Conservation (phyloP, 202 grass and related monocot genomes). For the Cymbopogon flexuosus region DNA sequence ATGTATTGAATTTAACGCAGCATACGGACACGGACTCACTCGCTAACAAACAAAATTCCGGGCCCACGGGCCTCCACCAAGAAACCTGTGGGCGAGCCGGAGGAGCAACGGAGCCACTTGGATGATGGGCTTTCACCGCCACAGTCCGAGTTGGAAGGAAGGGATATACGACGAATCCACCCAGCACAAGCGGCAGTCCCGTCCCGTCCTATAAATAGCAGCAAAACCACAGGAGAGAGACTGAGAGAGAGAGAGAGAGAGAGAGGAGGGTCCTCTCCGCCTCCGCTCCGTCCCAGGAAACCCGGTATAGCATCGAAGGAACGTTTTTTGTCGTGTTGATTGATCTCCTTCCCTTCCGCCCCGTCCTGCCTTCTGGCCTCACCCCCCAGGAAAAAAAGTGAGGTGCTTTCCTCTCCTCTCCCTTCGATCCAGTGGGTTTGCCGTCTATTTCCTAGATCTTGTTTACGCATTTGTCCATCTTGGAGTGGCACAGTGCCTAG, state of each 20-base stretch:
- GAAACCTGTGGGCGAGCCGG: background rate
- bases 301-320: conserved; percentile 19
- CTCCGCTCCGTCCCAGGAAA: conserved; percentile 7
- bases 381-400: background rate
- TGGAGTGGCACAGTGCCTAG: background rate
- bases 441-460: background rate
- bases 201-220: conserved; percentile 30
- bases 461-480: background rate
- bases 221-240: background rate
- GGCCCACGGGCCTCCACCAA: no score
- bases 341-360: background rate
- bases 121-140: background rate
- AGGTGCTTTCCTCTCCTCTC: background rate
- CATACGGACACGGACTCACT: no score
- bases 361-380: background rate
- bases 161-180: background rate
- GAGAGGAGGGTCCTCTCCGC: background rate
- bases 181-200: background rate
- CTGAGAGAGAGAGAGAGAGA: background rate
- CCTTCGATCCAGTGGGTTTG: background rate
- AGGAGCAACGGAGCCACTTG: background rate
- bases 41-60: no score
- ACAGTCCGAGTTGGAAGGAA: background rate
- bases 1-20: no score
- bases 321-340: conserved; percentile 28